Base-by-base conservation (phyloP, 495 filamentous ascomycete species). In the Lasiosphaeria hispida region DNA sequence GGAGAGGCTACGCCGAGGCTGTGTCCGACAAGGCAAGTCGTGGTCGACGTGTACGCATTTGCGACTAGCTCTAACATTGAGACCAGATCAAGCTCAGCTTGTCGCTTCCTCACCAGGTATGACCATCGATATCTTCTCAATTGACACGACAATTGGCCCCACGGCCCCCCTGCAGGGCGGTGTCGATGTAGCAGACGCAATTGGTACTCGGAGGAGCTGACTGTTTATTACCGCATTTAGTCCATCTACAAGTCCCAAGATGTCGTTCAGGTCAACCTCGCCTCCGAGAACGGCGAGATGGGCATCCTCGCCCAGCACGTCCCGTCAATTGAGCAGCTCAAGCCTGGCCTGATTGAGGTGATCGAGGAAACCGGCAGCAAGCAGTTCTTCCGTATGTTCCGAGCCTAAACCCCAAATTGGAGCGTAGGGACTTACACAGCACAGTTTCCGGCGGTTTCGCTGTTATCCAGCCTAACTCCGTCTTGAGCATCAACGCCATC, bases 291-390 rank as follows among this genome's bases (percentile, higher is more conserved):
- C 52, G 94, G 94, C 68, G 95, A 97, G 68, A 99, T 99, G 94
- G 94, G 94, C 87, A 84, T 99, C 63, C 88, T 99, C 66, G 94
- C 94, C 74, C 92, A 93, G 81, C 94, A 99, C 85, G 95, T 99
- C 63, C 93, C 94, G 44, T 92, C 94, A 48, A 96, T 99, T 68
- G 94, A 99, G 83, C 94, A 99, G 82, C 83, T 99, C 72, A 95
- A 92, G 83, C 92, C 94, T 49, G 94, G 94, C 66, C 77, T 97
- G 60, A 83, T 99, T 63, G 94, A 97, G 79, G 80, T 99, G 64
- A 85, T 97, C 65, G 94, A 97, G 82, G 94, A 99, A 84, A 83
- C 80, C 67, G 88, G 90, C 70, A 96, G 75, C 89, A 97, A 97
- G 86, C 89, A 94, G 75, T 97, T 91, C 80, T 99, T 97, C 89